Conservation (phyloP, 331 rosid genomes). For the Pyrus hybrid region DNA sequence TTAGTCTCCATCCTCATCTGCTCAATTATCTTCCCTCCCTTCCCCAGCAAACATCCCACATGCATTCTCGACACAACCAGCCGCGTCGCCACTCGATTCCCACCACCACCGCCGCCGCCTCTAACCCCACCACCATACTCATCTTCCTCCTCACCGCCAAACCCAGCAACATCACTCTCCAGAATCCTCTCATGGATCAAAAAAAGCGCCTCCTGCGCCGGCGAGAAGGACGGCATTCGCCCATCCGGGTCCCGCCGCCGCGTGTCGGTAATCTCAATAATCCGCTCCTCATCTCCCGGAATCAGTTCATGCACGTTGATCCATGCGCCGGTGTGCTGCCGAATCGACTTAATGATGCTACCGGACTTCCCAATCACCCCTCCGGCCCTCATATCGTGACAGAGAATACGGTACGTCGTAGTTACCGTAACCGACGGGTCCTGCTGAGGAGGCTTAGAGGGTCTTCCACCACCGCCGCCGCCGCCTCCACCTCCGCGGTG, state of each 20-base stretch:
- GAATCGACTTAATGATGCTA: constrained; percentile 83
- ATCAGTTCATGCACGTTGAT: constrained; percentile 93
- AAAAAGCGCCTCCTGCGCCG: constrained; percentile 92
- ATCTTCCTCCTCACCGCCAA: constrained; percentile 59
- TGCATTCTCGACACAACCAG: constrained; percentile 96
- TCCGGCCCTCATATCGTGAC: constrained; percentile 91
- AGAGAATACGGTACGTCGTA: constrained; percentile 76
- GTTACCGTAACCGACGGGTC: constrained; percentile 50
- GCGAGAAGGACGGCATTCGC: constrained; percentile 85
- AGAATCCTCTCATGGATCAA: constrained; percentile 86
- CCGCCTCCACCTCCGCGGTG: constrained; percentile 25
- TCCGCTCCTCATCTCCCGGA: constrained; percentile 86
- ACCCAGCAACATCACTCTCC: constrained; percentile 58
- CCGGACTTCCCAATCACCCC: constrained; percentile 99
- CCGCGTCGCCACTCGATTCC: constrained; percentile 67
- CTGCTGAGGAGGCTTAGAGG: constrained; percentile 39
- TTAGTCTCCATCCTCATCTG: constrained; percentile 97
- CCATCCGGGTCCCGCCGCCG: constrained; percentile 97
- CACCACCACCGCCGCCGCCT: constrained; percentile 30
- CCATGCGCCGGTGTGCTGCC: constrained; percentile 99
- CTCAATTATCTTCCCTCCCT: constrained; percentile 98
- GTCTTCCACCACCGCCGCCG: constrained; percentile 39
- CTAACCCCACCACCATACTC: constrained; percentile 30
- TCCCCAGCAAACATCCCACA: constrained; percentile 95
- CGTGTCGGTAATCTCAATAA: constrained; percentile 90